Evolutionary conservation across 2,329 filamentous ascomycete genomes (phyloP).

Genomic region (Didymella pomorum): DNA sequence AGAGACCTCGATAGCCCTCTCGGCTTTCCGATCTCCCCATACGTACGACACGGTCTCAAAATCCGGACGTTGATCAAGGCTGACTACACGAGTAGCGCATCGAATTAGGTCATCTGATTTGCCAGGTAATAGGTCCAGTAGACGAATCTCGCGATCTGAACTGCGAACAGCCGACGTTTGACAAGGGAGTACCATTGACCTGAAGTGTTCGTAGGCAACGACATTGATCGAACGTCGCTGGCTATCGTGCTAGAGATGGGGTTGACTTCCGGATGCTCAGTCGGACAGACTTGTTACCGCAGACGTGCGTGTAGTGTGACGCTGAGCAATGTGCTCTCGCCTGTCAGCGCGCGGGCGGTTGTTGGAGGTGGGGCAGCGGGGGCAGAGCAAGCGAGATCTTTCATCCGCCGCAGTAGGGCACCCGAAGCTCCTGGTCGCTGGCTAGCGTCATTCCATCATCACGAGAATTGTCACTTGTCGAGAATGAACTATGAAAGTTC

Average conservation of each 20-base stretch:
- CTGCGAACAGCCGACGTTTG: neutral
- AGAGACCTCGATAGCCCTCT: conserved; percentile 21
- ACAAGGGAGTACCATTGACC: neutral
- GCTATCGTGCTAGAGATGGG: neutral
- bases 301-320: neutral
- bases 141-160: conserved; percentile 19
- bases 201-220: neutral
- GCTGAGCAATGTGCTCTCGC: no score
- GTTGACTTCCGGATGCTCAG: no score
- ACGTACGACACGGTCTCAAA: conserved; percentile 35
- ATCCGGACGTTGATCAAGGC: conserved; percentile 5
- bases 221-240: neutral
- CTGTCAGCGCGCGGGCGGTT: neutral
- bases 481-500: no score
- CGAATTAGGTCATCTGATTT: neutral
- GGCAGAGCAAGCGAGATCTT: neutral
- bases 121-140: conserved; percentile 23
- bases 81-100: conserved; percentile 16
- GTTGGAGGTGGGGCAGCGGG: conserved; percentile 2
- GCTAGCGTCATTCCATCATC: neutral
- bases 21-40: conserved; percentile 25
- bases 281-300: neutral
- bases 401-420: neutral
- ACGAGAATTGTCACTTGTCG: neutral
- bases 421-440: neutral